Evolutionary conservation across 306 rosid species (phyloP).

Genomic region (Cucumis melo): DNA sequence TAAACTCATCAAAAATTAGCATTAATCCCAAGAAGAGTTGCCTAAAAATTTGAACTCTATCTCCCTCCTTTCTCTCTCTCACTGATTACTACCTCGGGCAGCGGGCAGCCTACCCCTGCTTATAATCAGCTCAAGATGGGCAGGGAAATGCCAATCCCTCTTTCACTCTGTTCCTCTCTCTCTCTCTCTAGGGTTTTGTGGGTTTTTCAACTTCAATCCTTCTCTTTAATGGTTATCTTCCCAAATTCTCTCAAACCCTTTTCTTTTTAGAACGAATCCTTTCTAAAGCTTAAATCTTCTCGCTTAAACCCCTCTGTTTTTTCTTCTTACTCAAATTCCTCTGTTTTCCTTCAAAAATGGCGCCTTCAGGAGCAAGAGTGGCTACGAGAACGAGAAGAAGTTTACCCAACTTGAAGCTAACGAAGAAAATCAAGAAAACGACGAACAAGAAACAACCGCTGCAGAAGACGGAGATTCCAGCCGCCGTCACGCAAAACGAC

Average conservation of each 20-base stretch:
- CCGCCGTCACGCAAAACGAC: neutral
- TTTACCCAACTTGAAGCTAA: neutral
- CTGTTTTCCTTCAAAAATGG: slow-evolving; percentile 24
- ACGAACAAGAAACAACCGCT: slow-evolving; percentile 24
- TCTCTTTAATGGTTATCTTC: neutral
- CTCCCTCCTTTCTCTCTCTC: slow-evolving; percentile 6
- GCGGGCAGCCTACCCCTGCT: slow-evolving; percentile 7
- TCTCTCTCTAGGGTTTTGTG: slow-evolving; percentile 8
- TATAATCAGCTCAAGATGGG: neutral
- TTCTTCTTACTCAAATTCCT: neutral
- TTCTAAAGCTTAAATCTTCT: neutral
- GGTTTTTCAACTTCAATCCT: neutral
- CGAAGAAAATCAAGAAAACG: slow-evolving; percentile 22
- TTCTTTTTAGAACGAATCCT: neutral
- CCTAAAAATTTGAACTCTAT: slow-evolving; percentile 12
- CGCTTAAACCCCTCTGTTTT: neutral
- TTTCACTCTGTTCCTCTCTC: neutral
- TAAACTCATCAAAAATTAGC: neutral
- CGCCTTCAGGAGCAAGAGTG: slow-evolving; percentile 35
- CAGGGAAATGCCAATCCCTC: neutral
- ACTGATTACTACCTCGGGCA: slow-evolving; percentile 7
- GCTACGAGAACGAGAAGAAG: slow-evolving; percentile 18
- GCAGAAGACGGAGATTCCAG: slow-evolving; percentile 14
- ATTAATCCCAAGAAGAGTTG: slow-evolving; percentile 2
- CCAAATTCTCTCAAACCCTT: neutral